Conservation (phyloP, 2,329 filamentous ascomycete species). For the Aspergillus sp. region DNA sequence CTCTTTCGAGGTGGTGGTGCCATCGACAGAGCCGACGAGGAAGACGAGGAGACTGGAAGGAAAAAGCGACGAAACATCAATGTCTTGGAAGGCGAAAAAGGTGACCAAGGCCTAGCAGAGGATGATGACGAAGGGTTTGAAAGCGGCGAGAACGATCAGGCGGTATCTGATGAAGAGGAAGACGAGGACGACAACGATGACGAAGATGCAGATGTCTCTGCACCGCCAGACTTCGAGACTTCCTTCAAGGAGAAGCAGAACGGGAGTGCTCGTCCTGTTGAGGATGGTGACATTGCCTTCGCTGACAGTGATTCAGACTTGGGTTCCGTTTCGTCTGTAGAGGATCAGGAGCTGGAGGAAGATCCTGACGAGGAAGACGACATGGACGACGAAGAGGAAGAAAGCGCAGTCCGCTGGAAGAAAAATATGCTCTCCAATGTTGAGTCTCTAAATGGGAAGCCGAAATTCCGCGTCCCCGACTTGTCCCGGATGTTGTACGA, state of each 20-base stretch:
- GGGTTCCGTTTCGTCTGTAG: constrained; percentile 67
- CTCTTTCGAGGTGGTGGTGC: constrained; percentile 73
- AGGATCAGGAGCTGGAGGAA: constrained; percentile 48
- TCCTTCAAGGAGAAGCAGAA: constrained; percentile 40
- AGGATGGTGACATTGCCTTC: constrained; percentile 71
- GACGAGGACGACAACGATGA: constrained; percentile 31
- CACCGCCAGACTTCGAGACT: constrained; percentile 37
- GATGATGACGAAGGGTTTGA: constrained; percentile 49
- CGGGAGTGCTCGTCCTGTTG: constrained; percentile 44
- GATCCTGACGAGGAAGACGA: constrained; percentile 41
- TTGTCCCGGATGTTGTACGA: constrained; percentile 87
- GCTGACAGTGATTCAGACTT: constrained; percentile 96
- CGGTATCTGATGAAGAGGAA: constrained; percentile 37
- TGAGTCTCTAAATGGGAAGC: constrained; percentile 59
- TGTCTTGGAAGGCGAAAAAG: constrained; percentile 42
- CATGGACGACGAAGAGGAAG: constrained; percentile 58
- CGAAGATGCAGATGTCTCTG: constrained; percentile 30
- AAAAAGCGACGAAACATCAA: constrained; percentile 47
- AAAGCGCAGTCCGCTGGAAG: constrained; percentile 75
- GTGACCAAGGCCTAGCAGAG: constrained; percentile 48
- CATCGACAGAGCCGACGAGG: constrained; percentile 49
- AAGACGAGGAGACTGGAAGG: constrained; percentile 51
- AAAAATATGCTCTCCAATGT: constrained; percentile 72
- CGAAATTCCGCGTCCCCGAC: constrained; percentile 69
- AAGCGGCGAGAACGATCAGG: constrained; percentile 44